Evolutionary conservation across 345 rosid species (phyloP).

Genomic region (Lepidium didymum): DNA sequence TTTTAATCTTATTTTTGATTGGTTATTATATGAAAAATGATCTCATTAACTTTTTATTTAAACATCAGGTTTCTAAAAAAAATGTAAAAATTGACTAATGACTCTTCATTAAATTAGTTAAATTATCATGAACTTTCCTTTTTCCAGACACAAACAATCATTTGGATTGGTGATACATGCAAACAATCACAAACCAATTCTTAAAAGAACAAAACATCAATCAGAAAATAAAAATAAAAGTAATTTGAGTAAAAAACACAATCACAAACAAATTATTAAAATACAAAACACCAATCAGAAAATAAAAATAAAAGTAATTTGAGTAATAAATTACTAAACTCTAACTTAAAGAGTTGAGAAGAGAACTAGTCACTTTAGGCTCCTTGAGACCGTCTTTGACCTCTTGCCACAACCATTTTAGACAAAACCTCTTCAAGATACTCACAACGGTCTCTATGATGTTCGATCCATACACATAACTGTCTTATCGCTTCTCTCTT

Average conservation of each 20-base stretch:
- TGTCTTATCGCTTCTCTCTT: slow-evolving; percentile 86
- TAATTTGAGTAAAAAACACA: background rate
- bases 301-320: background rate
- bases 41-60: too few species aligned
- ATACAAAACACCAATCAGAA: background rate
- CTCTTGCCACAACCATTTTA: slow-evolving; percentile 19
- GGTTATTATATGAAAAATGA: too few species aligned
- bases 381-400: slow-evolving; percentile 13
- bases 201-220: background rate
- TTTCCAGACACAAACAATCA: too few species aligned
- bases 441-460: slow-evolving; percentile 54
- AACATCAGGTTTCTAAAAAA: too few species aligned
- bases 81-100: too few species aligned
- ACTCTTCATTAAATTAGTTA: too few species aligned
- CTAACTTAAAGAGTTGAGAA: background rate
- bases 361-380: background rate
- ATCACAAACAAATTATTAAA: background rate
- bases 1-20: too few species aligned
- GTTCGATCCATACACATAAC: slow-evolving; percentile 75
- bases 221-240: background rate
- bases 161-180: too few species aligned
- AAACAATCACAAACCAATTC: background rate
- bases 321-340: background rate
- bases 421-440: slow-evolving; percentile 29
- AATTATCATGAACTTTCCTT: too few species aligned